Conservation (phyloP, 768 basidiomycete genomes). For the Boletus vinaceobasis region DNA sequence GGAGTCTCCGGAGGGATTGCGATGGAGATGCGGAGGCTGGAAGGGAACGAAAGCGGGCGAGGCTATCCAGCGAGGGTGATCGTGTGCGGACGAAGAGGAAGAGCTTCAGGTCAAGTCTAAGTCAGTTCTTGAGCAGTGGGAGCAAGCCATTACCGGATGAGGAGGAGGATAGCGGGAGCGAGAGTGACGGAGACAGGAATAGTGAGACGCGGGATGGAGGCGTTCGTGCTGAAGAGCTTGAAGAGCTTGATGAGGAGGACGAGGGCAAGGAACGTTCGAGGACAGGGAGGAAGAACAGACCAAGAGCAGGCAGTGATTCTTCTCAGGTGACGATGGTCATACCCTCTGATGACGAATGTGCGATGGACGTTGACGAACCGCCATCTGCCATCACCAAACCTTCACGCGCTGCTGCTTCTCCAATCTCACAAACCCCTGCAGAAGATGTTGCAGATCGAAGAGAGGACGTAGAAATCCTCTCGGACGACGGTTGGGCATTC, state of each 20-base stretch:
- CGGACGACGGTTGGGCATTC: constrained; percentile 21
- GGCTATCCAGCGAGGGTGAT: constrained; percentile 13
- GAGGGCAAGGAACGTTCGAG: background rate
- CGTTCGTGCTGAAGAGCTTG: constrained; percentile 8
- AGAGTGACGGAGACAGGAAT: constrained; percentile 6
- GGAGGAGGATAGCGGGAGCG: constrained; percentile 16
- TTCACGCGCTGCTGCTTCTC: background rate
- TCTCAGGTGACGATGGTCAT: constrained; percentile 21
- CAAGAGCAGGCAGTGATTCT: constrained; percentile 10
- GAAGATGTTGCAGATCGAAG: background rate
- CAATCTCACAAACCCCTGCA: background rate
- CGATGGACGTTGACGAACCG: constrained; percentile 25
- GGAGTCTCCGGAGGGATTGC: constrained; percentile 36
- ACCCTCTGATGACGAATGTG: constrained; percentile 22
- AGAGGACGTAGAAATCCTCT: background rate
- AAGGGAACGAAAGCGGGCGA: constrained; percentile 39
- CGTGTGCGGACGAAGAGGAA: constrained; percentile 17
- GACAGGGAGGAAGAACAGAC: constrained; percentile 6
- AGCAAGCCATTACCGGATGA: constrained; percentile 25
- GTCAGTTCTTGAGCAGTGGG: constrained; percentile 52
- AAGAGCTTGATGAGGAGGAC: constrained; percentile 11
- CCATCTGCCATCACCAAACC: constrained; percentile 21
- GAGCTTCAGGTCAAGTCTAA: constrained; percentile 46
- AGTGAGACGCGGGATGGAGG: background rate
- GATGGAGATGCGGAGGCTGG: constrained; percentile 12